A percentile compares a stretch with the other conserved stretches of the same genome.
phyloP scores from a whole-genome alignment of 495 filamentous ascomycete species.

The Penicillium longicatenatum region DNA sequence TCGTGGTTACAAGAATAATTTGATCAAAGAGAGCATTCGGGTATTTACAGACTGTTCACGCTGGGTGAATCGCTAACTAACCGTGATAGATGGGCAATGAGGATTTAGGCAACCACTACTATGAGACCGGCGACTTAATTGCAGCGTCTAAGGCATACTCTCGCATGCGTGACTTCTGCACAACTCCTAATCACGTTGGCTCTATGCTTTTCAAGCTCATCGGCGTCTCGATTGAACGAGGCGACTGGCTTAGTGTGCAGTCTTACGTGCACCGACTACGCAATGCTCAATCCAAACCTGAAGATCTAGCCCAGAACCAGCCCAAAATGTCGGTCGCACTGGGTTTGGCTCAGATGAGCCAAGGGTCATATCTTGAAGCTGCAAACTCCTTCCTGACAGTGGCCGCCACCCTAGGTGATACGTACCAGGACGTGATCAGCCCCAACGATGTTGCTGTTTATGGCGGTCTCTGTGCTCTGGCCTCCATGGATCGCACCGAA shows the following conservation, averaged over 20 bases:
- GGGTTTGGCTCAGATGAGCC: conserved; percentile 72
- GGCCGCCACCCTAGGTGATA: conserved; percentile 51
- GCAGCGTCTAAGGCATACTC: conserved; percentile 67
- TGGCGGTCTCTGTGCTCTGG: conserved; percentile 86
- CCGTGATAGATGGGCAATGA: conserved; percentile 69
- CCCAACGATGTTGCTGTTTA: conserved; percentile 92
- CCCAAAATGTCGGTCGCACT: conserved; percentile 67
- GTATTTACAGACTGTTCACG: conserved; percentile 49
- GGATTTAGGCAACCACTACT: conserved; percentile 70
- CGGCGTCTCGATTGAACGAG: conserved; percentile 66
- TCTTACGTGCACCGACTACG: conserved; percentile 70
- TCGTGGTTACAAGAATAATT: conserved; percentile 93
- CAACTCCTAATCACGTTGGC: conserved; percentile 66
- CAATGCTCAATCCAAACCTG: conserved; percentile 56
- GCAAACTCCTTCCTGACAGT: conserved; percentile 70
- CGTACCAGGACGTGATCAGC: conserved; percentile 72
- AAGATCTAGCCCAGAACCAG: conserved; percentile 58
- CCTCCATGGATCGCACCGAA: conserved; percentile 78
- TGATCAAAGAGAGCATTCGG: conserved; percentile 96
- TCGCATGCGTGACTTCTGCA: conserved; percentile 76
- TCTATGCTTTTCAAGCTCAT: conserved; percentile 72
- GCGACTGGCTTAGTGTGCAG: conserved; percentile 65
- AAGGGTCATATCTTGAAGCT: conserved; percentile 67
- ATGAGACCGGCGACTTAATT: conserved; percentile 61
- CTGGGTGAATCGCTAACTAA: conserved; percentile 13